Evolutionary conservation across 441 rosid species (phyloP), one percentile per base, ranked within the genome.

Genomic region (Erysimum cheiri): DNA sequence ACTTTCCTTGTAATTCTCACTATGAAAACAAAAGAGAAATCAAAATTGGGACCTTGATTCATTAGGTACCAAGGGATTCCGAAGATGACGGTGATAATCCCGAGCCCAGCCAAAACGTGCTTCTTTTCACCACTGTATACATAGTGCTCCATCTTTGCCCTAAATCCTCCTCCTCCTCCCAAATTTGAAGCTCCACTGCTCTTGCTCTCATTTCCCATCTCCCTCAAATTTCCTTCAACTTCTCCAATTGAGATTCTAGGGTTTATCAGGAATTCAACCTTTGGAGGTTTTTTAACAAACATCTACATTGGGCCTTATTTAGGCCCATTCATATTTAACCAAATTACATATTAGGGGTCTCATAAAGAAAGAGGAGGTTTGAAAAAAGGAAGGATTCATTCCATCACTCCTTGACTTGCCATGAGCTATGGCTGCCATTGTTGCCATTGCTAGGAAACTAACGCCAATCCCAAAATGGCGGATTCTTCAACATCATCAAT

Each of bases 41-140:
- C 28, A 0, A 46, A 62, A 17, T 43, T 46, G 53, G 12, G 49
- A 86, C 97, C 97, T 82, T 84, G 79, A 81, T 60, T 89, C 89
- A 87, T 89, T 48, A 88, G 79, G 69, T 65, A 85, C 95, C 93
- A 88, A n/a, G 97, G 97, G 41, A 75, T 62, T 2, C 74, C 74
- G 26, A 75, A 75, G 78, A 75, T 68, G 74, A 75, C 11, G 31
- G 60, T 55, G 70, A 75, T 46, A 0, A 68, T 69, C 66, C 74
- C 78, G 24, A 91, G 83, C 47, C 93, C 90, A 43, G 82, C 90
- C 7, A 88, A 19, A 15, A 88, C 97, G 33, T 87, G 90, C 80
- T 82, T 91, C 85, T 85, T 91, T 14, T 88, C 93, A 8, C 95
- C 97, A 62, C 95, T 88, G 75, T 88, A 88, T 2, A 87, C 63